A percentile compares a stretch with the other conserved stretches of the same genome.
Evolutionary conservation across 768 basidiomycete species (phyloP).

Genomic region (Boletellus ananas): DNA sequence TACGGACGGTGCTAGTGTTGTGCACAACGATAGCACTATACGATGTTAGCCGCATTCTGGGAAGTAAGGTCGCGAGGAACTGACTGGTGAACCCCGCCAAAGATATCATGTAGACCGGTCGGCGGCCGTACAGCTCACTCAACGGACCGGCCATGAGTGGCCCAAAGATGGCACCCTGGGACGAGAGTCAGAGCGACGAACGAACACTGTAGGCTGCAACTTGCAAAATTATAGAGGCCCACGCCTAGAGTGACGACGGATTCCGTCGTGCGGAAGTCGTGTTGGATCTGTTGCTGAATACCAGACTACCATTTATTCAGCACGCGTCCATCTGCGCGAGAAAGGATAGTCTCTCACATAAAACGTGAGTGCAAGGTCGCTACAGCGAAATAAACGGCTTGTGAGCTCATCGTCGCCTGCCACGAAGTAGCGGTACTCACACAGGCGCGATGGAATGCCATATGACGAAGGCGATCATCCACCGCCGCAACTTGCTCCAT

Average conservation of each 20-base stretch:
- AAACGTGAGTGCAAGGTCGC: conserved; percentile 26
- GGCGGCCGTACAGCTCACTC: conserved; percentile 26
- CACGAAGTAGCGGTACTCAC: conserved; percentile 9
- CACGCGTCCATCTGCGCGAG: not conserved
- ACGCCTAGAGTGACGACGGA: conserved; percentile 26
- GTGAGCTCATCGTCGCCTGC: not conserved
- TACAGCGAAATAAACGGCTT: not conserved
- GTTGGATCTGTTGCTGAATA: conserved; percentile 26
- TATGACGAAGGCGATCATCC: conserved; percentile 26
- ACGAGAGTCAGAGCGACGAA: not conserved
- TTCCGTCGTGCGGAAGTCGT: conserved; percentile 17
- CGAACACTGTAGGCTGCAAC: not conserved
- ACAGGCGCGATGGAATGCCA: conserved; percentile 30
- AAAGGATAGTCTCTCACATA: conserved; percentile 16
- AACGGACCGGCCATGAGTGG: conserved; percentile 24
- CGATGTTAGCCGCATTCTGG: conserved; percentile 3
- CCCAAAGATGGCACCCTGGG: conserved; percentile 23
- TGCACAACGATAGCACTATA: conserved; percentile 22
- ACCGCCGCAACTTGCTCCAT: conserved; percentile 28
- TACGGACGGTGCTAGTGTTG: conserved; percentile 24
- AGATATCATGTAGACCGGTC: conserved; percentile 19
- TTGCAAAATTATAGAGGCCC: conserved; percentile 27
- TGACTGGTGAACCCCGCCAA: conserved; percentile 22
- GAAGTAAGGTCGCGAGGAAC: not conserved
- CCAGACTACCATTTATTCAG: conserved; percentile 22